These are phyloP conservation scores for Tuber indicum DNA, from an alignment of 495 filamentous ascomycete genomes.

Conservation along the genomic window DNA sequence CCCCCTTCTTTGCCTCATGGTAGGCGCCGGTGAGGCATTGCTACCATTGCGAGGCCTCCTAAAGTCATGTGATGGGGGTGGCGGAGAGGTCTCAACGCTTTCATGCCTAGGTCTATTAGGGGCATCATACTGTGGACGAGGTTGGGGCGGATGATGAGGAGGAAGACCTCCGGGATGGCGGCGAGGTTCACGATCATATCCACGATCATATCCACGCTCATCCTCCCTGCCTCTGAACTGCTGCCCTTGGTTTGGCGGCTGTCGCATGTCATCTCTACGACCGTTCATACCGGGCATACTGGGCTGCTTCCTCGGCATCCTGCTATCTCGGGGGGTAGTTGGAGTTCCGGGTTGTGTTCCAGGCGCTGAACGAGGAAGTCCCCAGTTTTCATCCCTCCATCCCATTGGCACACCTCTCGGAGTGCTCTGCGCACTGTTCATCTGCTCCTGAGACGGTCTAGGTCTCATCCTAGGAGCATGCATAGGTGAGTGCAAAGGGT, in stretches of 20 bases:
- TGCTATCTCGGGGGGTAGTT: constrained; percentile 17
- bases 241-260: constrained; percentile 21
- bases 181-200: neutral
- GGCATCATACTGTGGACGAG: neutral
- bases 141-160: neutral
- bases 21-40: constrained; percentile 24
- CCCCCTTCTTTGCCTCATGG: constrained; percentile 32
- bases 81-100: neutral
- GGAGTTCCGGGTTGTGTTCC: constrained; percentile 37
- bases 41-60: constrained; percentile 29
- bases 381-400: constrained; percentile 32
- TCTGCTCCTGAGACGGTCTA: constrained; percentile 31
- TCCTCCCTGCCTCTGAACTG: constrained; percentile 20
- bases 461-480: constrained; percentile 34
- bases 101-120: neutral
- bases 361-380: constrained; percentile 22
- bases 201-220: neutral
- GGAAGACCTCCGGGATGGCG: constrained; percentile 1
- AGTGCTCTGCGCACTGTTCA: constrained; percentile 24
- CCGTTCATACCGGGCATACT: constrained; percentile 36
- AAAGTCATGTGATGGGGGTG: constrained; percentile 17
- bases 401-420: constrained; percentile 40
- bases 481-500: constrained; percentile 36
- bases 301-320: constrained; percentile 27
- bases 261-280: constrained; percentile 21